These are phyloP conservation scores for Baorangia bicolor DNA, from an alignment of 768 basidiomycete genomes.

Conservation along the genomic window DNA sequence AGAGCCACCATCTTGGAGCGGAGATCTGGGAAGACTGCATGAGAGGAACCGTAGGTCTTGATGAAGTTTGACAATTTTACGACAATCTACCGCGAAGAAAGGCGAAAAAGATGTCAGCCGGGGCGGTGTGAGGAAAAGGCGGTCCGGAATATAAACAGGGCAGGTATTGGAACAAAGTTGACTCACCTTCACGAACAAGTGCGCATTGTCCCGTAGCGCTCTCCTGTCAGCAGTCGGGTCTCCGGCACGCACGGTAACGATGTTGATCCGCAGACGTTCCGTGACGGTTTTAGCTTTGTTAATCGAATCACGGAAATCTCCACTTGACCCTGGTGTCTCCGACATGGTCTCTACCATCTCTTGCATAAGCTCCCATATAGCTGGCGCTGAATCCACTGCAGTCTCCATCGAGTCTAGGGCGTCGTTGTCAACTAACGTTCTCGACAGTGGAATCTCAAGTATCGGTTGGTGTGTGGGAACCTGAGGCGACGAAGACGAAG, in stretches of 20 bases:
- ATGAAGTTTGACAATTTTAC: constrained; percentile 74
- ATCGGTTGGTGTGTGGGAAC: constrained; percentile 32
- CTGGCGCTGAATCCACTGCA: constrained; percentile 77
- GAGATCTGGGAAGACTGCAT: constrained; percentile 58
- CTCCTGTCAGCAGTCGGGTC: constrained; percentile 55
- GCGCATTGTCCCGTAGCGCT: constrained; percentile 72
- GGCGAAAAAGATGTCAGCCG: constrained; percentile 1
- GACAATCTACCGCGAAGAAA: constrained; percentile 53
- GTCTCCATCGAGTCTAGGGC: constrained; percentile 74
- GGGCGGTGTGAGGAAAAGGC: neutral
- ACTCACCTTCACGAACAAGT: constrained; percentile 76
- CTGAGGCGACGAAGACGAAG: constrained; percentile 36
- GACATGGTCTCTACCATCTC: constrained; percentile 64
- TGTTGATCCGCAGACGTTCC: constrained; percentile 54
- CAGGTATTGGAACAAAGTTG: neutral
- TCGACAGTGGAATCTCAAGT: constrained; percentile 54
- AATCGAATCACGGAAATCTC: constrained; percentile 53
- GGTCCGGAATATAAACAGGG: neutral
- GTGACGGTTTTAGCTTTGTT: constrained; percentile 66
- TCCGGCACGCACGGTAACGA: constrained; percentile 57
- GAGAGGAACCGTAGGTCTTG: constrained; percentile 57
- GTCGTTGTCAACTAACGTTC: constrained; percentile 72
- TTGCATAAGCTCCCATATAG: constrained; percentile 80
- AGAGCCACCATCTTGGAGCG: constrained; percentile 72
- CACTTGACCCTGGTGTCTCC: constrained; percentile 41